phyloP scores from a whole-genome alignment of 257 asterid genomes.

The Jasminum sambac region DNA sequence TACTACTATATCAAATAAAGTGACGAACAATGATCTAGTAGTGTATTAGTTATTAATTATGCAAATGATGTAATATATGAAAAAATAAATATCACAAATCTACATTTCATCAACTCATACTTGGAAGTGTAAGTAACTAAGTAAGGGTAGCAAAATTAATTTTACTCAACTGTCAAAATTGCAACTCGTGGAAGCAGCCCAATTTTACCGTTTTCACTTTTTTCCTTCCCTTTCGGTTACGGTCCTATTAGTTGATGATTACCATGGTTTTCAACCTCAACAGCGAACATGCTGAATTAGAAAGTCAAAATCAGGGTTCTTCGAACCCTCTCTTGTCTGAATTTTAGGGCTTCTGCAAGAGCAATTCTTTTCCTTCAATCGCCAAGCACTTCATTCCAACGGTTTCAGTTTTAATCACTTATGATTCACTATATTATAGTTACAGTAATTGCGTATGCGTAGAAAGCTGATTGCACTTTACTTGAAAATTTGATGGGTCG shows the following conservation, averaged over 20 bases:
- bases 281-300: conserved; percentile 12
- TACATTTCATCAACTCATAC: too few species aligned
- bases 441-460: conserved; percentile 23
- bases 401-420: not conserved
- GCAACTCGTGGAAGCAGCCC: too few species aligned
- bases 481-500: conserved; percentile 69
- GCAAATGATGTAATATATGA: too few species aligned
- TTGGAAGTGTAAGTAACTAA: too few species aligned
- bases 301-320: conserved; percentile 28
- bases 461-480: conserved; percentile 2
- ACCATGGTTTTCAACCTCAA: conserved; percentile 1
- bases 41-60: too few species aligned
- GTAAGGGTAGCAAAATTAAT: too few species aligned
- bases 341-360: conserved; percentile 38
- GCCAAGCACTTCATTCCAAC: conserved; percentile 3
- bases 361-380: not conserved
- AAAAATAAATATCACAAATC: too few species aligned
- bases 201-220: not conserved
- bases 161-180: too few species aligned
- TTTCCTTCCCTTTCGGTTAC: not conserved
- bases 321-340: conserved; percentile 16
- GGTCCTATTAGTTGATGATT: not conserved
- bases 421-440: not conserved
- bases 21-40: too few species aligned
- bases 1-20: too few species aligned